phyloP scores from a whole-genome alignment of 2,329 filamentous ascomycete genomes.

The Sclerotinia subarctica region DNA sequence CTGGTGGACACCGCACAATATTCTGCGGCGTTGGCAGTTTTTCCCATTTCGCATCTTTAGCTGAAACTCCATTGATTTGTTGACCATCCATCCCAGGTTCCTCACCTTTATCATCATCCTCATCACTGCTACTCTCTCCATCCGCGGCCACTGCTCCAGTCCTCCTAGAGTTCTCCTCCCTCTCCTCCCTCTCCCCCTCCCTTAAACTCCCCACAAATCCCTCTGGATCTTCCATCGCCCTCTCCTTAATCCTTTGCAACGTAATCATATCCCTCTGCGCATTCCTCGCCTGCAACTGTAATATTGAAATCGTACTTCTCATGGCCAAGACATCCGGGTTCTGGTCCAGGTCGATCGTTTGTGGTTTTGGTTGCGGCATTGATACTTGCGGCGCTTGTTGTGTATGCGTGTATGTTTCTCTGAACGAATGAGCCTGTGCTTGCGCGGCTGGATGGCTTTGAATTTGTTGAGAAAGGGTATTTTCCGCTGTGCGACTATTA shows the following conservation, averaged over 20 bases:
- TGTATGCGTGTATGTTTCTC: conserved; percentile 44
- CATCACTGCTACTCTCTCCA: conserved; percentile 20
- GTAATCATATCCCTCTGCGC: conserved; percentile 71
- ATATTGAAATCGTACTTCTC: conserved; percentile 76
- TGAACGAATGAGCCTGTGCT: conserved; percentile 26
- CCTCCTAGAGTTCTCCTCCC: conserved; percentile 31
- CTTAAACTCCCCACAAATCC: conserved; percentile 68
- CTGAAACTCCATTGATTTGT: conserved; percentile 1
- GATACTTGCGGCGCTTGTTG: conserved; percentile 42
- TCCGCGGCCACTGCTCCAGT: conserved; percentile 29
- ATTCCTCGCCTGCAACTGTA: conserved; percentile 81
- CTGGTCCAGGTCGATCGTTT: conserved; percentile 55
- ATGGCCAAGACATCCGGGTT: conserved; percentile 89
- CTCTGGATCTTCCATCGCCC: conserved; percentile 67
- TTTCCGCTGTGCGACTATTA: neutral
- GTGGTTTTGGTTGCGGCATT: conserved; percentile 43
- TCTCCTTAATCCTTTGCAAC: conserved; percentile 66
- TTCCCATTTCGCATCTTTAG: conserved; percentile 48
- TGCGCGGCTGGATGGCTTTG: conserved; percentile 16
- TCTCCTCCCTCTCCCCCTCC: conserved; percentile 53
- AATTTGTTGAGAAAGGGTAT: neutral
- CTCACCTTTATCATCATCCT: conserved; percentile 25
- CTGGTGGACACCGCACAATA: conserved; percentile 78
- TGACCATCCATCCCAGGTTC: conserved; percentile 23
- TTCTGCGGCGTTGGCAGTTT: conserved; percentile 74